Percentiles rank a stretch among this genome's conserved stretches.
Evolutionary conservation across 2,329 filamentous ascomycete species (phyloP).

Genomic region (Phyllosticta capitalensis): DNA sequence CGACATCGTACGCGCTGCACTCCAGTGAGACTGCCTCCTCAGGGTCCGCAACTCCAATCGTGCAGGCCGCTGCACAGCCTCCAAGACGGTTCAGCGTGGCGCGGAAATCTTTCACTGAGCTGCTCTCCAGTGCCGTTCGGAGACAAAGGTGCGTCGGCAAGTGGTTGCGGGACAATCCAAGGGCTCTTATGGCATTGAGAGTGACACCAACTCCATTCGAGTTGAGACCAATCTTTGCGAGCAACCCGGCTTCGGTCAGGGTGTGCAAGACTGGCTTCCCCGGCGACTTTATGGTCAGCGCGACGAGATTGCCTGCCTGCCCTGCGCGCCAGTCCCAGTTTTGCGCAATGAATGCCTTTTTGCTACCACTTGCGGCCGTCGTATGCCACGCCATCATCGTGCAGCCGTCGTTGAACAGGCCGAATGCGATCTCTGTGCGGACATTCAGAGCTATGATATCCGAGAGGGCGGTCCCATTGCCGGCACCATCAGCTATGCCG

Average conservation of each 20-base stretch:
- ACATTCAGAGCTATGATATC: slow-evolving; percentile 51
- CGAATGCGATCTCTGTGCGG: slow-evolving; percentile 49
- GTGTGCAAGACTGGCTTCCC: slow-evolving; percentile 42
- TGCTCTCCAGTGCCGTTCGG: slow-evolving; percentile 45
- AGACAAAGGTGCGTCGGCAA: slow-evolving; percentile 55
- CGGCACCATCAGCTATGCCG: slow-evolving; percentile 46
- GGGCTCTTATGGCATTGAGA: slow-evolving; percentile 52
- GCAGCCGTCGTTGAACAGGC: slow-evolving; percentile 49
- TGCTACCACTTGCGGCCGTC: neutral
- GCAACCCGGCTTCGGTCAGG: slow-evolving; percentile 51
- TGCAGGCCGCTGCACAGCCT: slow-evolving; percentile 41
- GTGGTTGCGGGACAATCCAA: slow-evolving; percentile 41
- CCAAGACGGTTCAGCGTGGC: slow-evolving; percentile 35
- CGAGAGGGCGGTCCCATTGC: slow-evolving; percentile 27
- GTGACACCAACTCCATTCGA: slow-evolving; percentile 47
- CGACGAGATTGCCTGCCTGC: slow-evolving; percentile 42
- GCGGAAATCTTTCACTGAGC: slow-evolving; percentile 39
- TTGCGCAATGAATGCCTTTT: slow-evolving; percentile 40
- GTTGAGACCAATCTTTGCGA: slow-evolving; percentile 60
- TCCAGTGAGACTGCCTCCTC: slow-evolving; percentile 39
- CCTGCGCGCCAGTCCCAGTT: slow-evolving; percentile 53
- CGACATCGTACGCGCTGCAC: slow-evolving; percentile 18
- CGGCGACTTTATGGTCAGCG: slow-evolving; percentile 36
- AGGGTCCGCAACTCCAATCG: slow-evolving; percentile 45
- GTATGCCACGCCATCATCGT: slow-evolving; percentile 43